Base-by-base conservation (phyloP, 495 filamentous ascomycete species). In the Penicillium riverlandense region DNA sequence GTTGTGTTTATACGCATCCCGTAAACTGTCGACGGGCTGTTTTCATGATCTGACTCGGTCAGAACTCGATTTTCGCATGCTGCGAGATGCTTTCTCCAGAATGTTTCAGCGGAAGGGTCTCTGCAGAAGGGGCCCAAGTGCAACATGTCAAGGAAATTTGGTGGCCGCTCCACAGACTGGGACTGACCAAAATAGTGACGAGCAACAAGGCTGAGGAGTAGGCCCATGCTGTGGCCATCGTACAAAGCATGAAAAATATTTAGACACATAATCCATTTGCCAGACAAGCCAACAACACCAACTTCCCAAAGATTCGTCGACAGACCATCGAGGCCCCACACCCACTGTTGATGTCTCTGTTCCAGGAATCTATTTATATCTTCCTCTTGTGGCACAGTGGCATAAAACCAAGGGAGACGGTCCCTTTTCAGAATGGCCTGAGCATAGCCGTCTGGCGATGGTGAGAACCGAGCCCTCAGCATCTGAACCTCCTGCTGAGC, bases 171-270 rank as follows among this genome's bases (percentile, higher is more conserved):
- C 1, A 14, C 34, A 8, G 38, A 39, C 32, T 29, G 47, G 7
- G 28, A 33, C 8, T 45, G 37, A 11, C 36, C 29, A 4, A 51
- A 37, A 41, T 79, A 79, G 29, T 58, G 57, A 6, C 47, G 43
- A 11, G 63, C 63, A 29, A 90, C 67, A 15, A 71, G 62, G 6
- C 72, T 63, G 11, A 96, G 62, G 0, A 96, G 57, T 22, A 90
- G 64, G 0, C 73, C 58, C 27, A 95, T 71, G 42, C 87, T 91
- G 52, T 78, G 85, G 1, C 85, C 90, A 65, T 97, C 91, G 53
- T 96, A 97, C 0, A 96, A 65, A 6, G 79, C 87, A 55, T 97
- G 91, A 61, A 92, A 91, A 1, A 92, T 79, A 35, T 81, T 73
- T 27, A 92, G 54, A 13, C 63, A 65, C 29, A 91, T 61, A 0